Evolutionary conservation across 2,329 filamentous ascomycete species (phyloP).

Genomic region (Xylariaceae sp.): DNA sequence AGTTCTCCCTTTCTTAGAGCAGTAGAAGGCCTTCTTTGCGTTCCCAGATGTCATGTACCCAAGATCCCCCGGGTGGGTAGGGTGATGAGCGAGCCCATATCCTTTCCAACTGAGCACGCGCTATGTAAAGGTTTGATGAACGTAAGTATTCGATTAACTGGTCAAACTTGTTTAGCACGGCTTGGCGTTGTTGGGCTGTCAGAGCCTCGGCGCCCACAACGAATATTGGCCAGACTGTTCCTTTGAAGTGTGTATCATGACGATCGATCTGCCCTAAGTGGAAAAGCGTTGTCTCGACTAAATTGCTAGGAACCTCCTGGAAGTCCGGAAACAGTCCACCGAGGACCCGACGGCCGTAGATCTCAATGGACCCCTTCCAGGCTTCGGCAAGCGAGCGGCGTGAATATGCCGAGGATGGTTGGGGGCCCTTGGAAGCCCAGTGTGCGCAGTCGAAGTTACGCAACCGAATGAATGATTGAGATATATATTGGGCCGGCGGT

Average conservation of each 20-base stretch:
- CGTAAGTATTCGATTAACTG: neutral
- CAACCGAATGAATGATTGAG: neutral
- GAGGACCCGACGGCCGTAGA: conserved; percentile 4
- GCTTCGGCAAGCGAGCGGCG: conserved; percentile 2
- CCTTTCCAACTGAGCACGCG: neutral
- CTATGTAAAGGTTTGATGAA: neutral
- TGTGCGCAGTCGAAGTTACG: neutral
- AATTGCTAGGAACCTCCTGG: neutral
- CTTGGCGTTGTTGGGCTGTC: conserved; percentile 61
- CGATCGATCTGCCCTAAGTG: conserved; percentile 1
- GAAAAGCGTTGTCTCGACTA: neutral
- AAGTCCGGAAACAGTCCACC: neutral
- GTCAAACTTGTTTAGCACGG: conserved; percentile 28
- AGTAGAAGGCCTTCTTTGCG: neutral
- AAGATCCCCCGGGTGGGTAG: neutral
- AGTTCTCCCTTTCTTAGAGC: neutral
- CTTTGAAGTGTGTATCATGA: conserved; percentile 8
- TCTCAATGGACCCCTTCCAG: conserved; percentile 8
- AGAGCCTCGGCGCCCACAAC: conserved; percentile 1
- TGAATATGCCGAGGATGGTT: neutral
- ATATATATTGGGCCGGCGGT: neutral
- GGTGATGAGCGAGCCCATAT: neutral
- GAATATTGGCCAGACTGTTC: conserved; percentile 4
- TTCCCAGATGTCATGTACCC: neutral
- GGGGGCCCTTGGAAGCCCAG: neutral